phyloP scores from a whole-genome alignment of 441 rosid genomes.

The Erysimum cheiri region DNA sequence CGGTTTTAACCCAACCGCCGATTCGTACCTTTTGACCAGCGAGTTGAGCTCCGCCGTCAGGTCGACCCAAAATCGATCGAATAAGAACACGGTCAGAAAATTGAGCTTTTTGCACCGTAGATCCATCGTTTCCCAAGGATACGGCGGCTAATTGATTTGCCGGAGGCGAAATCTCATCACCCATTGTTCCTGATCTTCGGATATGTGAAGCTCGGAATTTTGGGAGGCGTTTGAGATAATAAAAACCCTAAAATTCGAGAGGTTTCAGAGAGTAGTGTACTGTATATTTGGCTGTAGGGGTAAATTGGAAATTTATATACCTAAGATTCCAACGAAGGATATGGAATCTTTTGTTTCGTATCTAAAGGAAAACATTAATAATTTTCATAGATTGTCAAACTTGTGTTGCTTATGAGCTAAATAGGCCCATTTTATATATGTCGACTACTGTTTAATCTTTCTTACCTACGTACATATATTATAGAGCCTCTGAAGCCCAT shows the following conservation, averaged over 20 bases:
- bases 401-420: not conserved
- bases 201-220: not conserved
- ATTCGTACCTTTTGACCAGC: conserved; percentile 41
- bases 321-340: conserved; percentile 1
- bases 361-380: too few species aligned
- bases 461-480: not conserved
- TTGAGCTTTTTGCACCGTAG: conserved; percentile 12
- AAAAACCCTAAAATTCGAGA: conserved; percentile 26
- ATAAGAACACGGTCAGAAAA: conserved; percentile 37
- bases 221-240: conserved; percentile 9
- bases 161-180: conserved; percentile 27
- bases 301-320: not conserved
- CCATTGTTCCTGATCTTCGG: conserved; percentile 14
- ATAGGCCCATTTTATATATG: too few species aligned
- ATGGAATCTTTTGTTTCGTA: not conserved
- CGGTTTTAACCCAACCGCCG: conserved; percentile 69
- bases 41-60: conserved; percentile 46
- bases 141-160: conserved; percentile 33
- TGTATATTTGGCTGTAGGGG: not conserved
- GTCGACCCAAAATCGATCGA: conserved; percentile 35
- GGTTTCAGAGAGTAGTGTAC: conserved; percentile 1
- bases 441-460: too few species aligned
- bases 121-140: not conserved
- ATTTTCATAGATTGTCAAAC: not conserved
- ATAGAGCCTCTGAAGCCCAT: not conserved